Evolutionary conservation across 1,139 yeast genomes (phyloP).

Genomic region (Zygosaccharomyces pseudobailii): DNA sequence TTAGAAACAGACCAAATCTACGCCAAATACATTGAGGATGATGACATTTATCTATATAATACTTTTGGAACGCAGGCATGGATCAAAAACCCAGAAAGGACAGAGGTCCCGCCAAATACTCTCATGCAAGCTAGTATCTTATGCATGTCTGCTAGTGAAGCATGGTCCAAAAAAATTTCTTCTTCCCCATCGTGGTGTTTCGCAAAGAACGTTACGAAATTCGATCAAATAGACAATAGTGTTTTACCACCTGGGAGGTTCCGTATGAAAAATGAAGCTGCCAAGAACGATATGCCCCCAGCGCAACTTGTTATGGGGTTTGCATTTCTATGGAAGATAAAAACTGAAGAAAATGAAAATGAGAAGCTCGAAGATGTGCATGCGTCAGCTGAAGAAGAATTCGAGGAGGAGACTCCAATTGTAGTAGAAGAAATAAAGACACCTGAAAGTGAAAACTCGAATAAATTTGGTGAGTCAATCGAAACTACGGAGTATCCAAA

Average conservation of each 20-base stretch:
- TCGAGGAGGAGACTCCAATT: neutral
- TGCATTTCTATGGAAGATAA: constrained; percentile 69
- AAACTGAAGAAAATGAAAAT: constrained; percentile 25
- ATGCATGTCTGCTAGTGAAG: constrained; percentile 73
- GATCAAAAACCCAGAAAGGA: constrained; percentile 61
- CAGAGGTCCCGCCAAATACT: constrained; percentile 68
- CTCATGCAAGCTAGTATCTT: constrained; percentile 86
- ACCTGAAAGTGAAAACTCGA: constrained; percentile 2
- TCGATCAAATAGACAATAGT: constrained; percentile 54
- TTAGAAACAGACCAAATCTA: constrained; percentile 82
- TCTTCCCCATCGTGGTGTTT: constrained; percentile 81
- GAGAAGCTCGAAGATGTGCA: constrained; percentile 10
- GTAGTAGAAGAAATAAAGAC: constrained; percentile 6
- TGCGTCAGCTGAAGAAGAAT: constrained; percentile 8
- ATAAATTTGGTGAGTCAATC: neutral
- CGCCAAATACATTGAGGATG: constrained; percentile 65
- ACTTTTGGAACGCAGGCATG: constrained; percentile 69
- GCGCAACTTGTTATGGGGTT: constrained; percentile 85
- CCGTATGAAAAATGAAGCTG: constrained; percentile 47
- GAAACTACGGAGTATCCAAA: neutral
- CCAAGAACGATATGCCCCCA: constrained; percentile 69
- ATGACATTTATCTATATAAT: constrained; percentile 75
- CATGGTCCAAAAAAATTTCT: constrained; percentile 83
- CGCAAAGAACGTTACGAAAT: constrained; percentile 62
- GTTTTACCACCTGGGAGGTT: constrained; percentile 64